Base-by-base conservation (phyloP, 176 grass and related monocot genomes). In the Panicum miliaceum region DNA sequence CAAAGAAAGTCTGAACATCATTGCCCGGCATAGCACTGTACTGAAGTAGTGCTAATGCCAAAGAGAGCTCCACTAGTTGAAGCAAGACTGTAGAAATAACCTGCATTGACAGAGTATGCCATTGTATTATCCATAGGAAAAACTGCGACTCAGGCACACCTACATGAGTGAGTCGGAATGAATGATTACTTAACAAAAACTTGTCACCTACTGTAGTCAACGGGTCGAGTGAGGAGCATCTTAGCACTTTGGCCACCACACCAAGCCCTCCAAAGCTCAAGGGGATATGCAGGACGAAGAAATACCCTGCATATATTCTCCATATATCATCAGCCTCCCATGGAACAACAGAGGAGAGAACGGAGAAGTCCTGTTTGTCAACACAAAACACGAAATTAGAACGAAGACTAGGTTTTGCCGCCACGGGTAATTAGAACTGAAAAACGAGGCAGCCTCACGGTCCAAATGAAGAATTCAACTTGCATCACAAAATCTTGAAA, bases 191-290 rank as follows among this genome's bases (percentile, higher is more conserved):
- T 32, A 64, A 47, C 6, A 25, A 68, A 69, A 82, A 46, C 42
- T 72, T 51, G 47, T 0, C 64, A 80, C 86, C 73, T 86, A 95
- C 96, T 47, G 87, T 90, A 63, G 87, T 95, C 47, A 89, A 41
- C 46, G 87, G 85, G 76, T 95, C 89, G 52, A 98, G 85, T 20
- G 81, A 66, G 18, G 93, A 79, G 40, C 87, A 71, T 47, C 83
- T 83, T 85, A 95, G 77, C 42, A 87, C 62, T 79, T 91, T 83
- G 52, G 89, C 86, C 58, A 93, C 43, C 51, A 85, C n/a, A 43
- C 57, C 92, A 45, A 98, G 96, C 38, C 96, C 96, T 85, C 85
- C 96, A 89, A 98, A 98, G 83, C 96, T 95, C 23, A 95, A 83
- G 8, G 96, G 93, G 51, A 95, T 62, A 50, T 98, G 96, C 56